Base-by-base conservation (phyloP, 2,329 filamentous ascomycete species). In the Pseudogymnoascus sp. region DNA sequence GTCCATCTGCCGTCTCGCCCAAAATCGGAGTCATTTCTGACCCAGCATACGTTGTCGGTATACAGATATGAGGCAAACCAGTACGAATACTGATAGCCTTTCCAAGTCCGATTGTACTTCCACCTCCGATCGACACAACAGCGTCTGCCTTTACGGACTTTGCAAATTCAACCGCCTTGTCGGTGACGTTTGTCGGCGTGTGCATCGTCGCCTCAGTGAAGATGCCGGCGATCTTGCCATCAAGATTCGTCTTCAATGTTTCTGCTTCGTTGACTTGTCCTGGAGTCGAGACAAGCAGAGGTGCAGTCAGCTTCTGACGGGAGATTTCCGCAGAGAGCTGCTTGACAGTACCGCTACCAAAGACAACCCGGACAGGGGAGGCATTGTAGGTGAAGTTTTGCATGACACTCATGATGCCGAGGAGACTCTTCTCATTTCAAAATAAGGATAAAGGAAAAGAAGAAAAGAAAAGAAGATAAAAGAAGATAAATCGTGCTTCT, bases 11-110 rank as follows among this genome's bases (percentile, higher is more conserved):
- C 0, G 84, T 87, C 73, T 88, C 84, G 1, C 85, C 85, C 11
- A 88, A 73, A 55, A 87, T 86, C 0, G 85, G 82, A 2, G 85
- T 88, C 79, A 88, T 85, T 69, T 88, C 86, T 64, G 81, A 83
- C 3, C 83, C 83, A 4, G 83, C 80, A 69, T 86, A 86, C 0
- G 83, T 85, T 2, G 83, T 86, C n/a, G 83, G 82, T 59, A 86
- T 81, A 67, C 81, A 84, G 45, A 86, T 79, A 68, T 86, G 83
- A 18, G 81, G 81, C 35, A 85, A 74, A 0, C 77, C 77, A 35
- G 81, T 83, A 43, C 80, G 77, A 58, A 81, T 73, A 12, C 40
- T 55, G 78, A 78, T 64, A 85, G 82, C 83, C 67, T 86, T 85
- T 4, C 83, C 83, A n/a, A 88, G 73, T 0, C 85, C 85, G 61